Conservation (phyloP, 192 early-diverging fungal species). For the Linnemannia elongata region DNA sequence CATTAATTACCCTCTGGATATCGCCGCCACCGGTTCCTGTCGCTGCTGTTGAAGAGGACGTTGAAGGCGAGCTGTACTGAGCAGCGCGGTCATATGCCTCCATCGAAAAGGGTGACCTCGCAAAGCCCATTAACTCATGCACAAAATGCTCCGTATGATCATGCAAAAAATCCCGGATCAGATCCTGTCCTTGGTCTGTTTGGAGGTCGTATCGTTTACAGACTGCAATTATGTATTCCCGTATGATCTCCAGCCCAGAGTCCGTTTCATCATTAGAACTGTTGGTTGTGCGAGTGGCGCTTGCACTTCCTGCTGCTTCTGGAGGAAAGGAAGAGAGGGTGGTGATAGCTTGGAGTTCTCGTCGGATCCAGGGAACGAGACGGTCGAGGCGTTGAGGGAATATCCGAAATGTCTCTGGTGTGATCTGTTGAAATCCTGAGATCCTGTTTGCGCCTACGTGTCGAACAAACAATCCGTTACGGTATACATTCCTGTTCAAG, state of each 20-base stretch:
- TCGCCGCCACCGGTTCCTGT: neutral
- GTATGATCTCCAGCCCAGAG: constrained; percentile 37
- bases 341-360: constrained; percentile 38
- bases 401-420: constrained; percentile 37
- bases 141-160: constrained; percentile 50
- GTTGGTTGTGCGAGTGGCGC: neutral
- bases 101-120: constrained; percentile 42
- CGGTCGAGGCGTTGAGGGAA: constrained; percentile 36
- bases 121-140: constrained; percentile 45
- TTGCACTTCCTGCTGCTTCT: no score
- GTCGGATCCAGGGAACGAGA: constrained; percentile 45
- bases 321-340: neutral
- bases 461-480: constrained; percentile 31
- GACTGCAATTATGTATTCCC: constrained; percentile 44
- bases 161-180: constrained; percentile 35
- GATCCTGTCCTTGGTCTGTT: constrained; percentile 37
- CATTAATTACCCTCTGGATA: neutral
- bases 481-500: constrained; percentile 30
- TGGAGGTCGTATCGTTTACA: constrained; percentile 42
- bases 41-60: neutral
- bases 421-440: constrained; percentile 40
- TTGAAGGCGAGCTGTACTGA: constrained; percentile 19
- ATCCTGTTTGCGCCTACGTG: constrained; percentile 47
- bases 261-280: neutral
- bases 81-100: constrained; percentile 38